phyloP scores from a whole-genome alignment of 306 rosid genomes.

The Pyrus communis region DNA sequence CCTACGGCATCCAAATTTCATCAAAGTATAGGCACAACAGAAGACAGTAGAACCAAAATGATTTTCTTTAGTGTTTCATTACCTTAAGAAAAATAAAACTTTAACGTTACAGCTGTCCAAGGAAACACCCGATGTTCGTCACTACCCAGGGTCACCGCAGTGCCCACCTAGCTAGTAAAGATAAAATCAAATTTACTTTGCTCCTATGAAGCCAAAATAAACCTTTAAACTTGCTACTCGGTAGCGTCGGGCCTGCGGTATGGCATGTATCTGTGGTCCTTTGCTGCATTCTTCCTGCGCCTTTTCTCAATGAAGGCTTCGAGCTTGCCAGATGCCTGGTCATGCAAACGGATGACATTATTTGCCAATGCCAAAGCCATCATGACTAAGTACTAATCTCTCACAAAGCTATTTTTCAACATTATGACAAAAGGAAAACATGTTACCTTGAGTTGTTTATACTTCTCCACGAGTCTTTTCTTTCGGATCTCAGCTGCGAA shows the following conservation, averaged over 20 bases:
- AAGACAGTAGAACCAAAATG: too few species aligned
- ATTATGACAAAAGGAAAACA: neutral
- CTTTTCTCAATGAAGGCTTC: constrained; percentile 58
- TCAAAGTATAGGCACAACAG: too few species aligned
- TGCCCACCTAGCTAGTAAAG: neutral
- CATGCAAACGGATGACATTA: neutral
- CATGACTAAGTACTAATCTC: neutral
- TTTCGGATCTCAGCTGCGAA: constrained; percentile 69
- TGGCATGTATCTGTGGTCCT: constrained; percentile 70
- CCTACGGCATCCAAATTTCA: too few species aligned
- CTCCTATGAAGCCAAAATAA: neutral
- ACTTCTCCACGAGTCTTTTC: constrained; percentile 60
- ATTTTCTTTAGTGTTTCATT: too few species aligned
- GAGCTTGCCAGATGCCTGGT: constrained; percentile 68
- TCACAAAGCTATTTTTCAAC: neutral
- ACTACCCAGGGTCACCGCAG: neutral
- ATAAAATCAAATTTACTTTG: neutral
- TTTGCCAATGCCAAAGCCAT: neutral
- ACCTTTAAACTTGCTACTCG: neutral
- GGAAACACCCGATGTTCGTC: neutral
- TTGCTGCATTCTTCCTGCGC: constrained; percentile 80
- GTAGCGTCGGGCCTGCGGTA: constrained; percentile 41
- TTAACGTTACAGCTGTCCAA: neutral
- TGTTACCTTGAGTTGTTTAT: constrained; percentile 59
- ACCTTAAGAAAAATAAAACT: too few species aligned